Conservation (phyloP, 495 filamentous ascomycete genomes). For the Penicillium cinerascens region DNA sequence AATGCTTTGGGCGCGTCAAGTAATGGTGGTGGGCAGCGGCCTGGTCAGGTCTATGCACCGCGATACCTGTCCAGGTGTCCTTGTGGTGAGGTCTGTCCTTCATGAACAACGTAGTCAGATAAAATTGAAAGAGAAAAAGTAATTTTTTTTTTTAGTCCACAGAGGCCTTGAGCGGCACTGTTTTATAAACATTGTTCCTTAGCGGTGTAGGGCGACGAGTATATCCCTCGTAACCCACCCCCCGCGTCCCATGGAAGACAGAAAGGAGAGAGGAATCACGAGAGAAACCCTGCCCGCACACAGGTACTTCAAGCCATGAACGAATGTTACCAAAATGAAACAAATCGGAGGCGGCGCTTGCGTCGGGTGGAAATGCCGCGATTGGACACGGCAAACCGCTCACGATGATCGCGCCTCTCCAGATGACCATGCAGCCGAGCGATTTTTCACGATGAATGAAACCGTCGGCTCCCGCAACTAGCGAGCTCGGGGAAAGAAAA, state of each 20-base stretch:
- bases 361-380: not conserved
- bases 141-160: too few species aligned
- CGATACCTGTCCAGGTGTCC: slow-evolving; percentile 9
- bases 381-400: slow-evolving; percentile 26
- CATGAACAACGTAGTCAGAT: slow-evolving; percentile 1
- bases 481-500: not conserved
- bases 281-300: not conserved
- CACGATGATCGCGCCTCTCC: slow-evolving; percentile 10
- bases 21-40: slow-evolving; percentile 12
- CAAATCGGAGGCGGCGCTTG: not conserved
- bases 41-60: slow-evolving; percentile 12
- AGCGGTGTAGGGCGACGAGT: not conserved
- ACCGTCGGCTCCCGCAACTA: not conserved
- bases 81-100: slow-evolving; percentile 9
- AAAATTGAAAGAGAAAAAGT: not conserved
- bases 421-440: slow-evolving; percentile 6
- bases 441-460: slow-evolving; percentile 14
- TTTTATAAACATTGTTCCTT: not conserved
- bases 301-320: not conserved
- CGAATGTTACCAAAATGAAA: not conserved
- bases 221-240: not conserved
- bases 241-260: not conserved
- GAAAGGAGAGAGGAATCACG: not conserved
- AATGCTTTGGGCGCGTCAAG: slow-evolving; percentile 8
- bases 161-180: not conserved